Evolutionary conservation across 2,329 filamentous ascomycete genomes (phyloP), one percentile per base, ranked within the genome.

Genomic region (Botrytis galanthina): DNA sequence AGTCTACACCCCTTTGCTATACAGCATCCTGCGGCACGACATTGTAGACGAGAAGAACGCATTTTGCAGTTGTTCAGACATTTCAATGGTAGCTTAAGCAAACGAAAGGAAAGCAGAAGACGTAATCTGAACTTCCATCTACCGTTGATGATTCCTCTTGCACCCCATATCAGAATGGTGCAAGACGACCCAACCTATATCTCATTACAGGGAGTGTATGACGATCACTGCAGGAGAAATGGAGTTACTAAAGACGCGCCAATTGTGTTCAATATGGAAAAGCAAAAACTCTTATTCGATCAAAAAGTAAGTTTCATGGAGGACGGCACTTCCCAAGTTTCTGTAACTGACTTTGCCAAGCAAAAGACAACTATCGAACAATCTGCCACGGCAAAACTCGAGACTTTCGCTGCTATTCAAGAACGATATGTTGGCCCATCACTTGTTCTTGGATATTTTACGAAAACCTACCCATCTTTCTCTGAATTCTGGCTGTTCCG

Each of bases 401-500:
- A 99, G 82, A 95, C 97, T n/a, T 93, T 97, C 81, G 92, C 92
- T 61, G 93, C 95, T 2, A 97, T 99, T 77, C 95, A 98, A 83
- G 92, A 97, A 82, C 95, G 95, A 81, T 97, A 92, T 88, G 95
- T 98, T 73, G 93, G 94, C 9, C 91, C 91, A 74, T 94, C 90
- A 4, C 86, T 98, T 74, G 91, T 92, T 35, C 87, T 97, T 71
- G 90, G 97, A 77, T 98, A 95, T 85, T 98, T 98, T 88, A 93
- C 95, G 81, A 86, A 88, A 77, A 93, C 91, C 8, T 98, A 96
- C 84, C 92, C 94, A 44, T 92, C 93, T 76, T 99, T 93, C 82
- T 90, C 93, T 63, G 95, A 98, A 79, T 98, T 98, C 86, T 99
- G 95, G 94, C 89, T 99, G 73, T 99, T 99, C 93, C 93, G 96